Conservation (phyloP, 306 rosid genomes). For the Oxytropis ochrocephala region DNA sequence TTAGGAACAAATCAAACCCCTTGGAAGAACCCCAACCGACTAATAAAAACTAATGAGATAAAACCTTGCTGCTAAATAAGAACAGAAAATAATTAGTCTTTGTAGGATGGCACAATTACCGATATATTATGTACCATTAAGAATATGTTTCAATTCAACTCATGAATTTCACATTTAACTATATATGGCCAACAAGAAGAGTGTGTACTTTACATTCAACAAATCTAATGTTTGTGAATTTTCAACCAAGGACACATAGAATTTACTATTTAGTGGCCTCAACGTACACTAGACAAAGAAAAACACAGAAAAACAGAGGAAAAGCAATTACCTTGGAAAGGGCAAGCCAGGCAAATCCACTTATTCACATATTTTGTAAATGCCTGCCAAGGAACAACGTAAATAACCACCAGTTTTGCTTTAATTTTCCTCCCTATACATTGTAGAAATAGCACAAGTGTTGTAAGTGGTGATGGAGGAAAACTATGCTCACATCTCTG, state of each 20-base stretch:
- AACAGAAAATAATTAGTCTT: neutral
- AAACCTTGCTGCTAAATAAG: neutral
- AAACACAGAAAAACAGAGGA: neutral
- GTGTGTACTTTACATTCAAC: neutral
- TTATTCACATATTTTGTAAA: conserved; percentile 76
- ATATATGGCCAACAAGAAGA: neutral
- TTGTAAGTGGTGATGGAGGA: conserved; percentile 21
- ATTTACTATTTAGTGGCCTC: neutral
- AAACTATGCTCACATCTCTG: conserved; percentile 51
- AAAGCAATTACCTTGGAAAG: conserved; percentile 67
- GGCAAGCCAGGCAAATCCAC: conserved; percentile 91
- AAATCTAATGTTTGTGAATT: neutral
- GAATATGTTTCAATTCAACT: conserved; percentile 5
- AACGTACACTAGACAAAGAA: neutral
- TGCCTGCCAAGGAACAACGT: conserved; percentile 46
- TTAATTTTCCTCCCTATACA: conserved; percentile 9
- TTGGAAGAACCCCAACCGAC: neutral
- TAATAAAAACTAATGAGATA: neutral
- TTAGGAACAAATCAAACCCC: neutral
- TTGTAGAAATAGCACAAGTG: conserved; percentile 10
- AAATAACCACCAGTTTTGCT: conserved; percentile 18
- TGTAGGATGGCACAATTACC: neutral
- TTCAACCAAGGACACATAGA: neutral
- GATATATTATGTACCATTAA: neutral
- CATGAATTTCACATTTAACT: neutral